Base-by-base conservation (phyloP, 345 rosid genomes). In the Anacardium occidentale region DNA sequence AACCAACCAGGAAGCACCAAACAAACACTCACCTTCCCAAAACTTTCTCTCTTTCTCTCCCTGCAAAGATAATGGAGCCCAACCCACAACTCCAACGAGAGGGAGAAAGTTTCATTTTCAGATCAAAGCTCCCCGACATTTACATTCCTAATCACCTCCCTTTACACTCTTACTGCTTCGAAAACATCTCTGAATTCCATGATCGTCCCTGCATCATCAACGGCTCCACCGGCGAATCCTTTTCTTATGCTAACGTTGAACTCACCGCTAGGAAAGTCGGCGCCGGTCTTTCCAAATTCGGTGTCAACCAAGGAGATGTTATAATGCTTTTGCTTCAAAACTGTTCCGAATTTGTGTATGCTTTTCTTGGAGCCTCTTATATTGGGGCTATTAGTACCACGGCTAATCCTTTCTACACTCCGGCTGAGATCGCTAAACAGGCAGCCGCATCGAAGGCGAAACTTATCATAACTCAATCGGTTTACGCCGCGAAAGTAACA, bases 311-410 rank as follows among this genome's bases (percentile, higher is more conserved):
- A 62, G 90, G 90, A 2, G 87, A 88, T n/a, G 95, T 90, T 5
- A 76, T 90, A 68, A 83, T 90, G 95, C 85, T 90, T 44, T 58
- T 88, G 73, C 85, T 90, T 58, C 90, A 77, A 10, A 88, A 90
- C 85, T 84, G 83, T 2, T 83, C 87, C 0, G 88, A 90, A 21
- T 90, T 90, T 65, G 87, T 87, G 25, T 78, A 83, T 26, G 76
- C 89, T 0, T 90, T 90, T 72, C 81, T 90, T 0, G 94, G 88
- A 0, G 94, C 90, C 0, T 84, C 92, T 0, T 61, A 9, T 58
- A 75, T 70, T 15, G 92, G 92, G 0, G 94, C 94, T 48, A 66
- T 78, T 18, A 77, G 66, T 68, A 86, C 94, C 3, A 79, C 92
- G 0, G 94, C 90, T 7, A 89, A 89, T 54, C 90, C 91, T 0